phyloP scores from a whole-genome alignment of 441 rosid genomes.

The Pelargonium fulgidum region DNA sequence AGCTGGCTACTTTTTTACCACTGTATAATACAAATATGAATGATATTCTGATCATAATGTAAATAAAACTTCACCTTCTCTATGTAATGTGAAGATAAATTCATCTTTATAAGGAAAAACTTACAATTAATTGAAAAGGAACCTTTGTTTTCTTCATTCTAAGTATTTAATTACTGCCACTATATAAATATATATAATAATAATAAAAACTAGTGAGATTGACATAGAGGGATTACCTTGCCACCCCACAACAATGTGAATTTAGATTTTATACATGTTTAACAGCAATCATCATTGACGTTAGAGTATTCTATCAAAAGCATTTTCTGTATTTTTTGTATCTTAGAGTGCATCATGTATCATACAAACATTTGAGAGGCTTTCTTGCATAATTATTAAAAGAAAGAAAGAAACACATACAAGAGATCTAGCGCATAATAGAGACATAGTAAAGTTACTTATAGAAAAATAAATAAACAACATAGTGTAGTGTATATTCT shows the following conservation, averaged over 20 bases:
- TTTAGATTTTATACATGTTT: background rate
- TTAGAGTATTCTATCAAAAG: background rate
- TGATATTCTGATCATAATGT: background rate
- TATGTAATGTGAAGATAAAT: background rate
- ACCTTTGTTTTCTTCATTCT: background rate
- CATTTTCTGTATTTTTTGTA: background rate
- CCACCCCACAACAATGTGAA: background rate
- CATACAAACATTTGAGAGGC: background rate
- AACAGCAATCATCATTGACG: background rate
- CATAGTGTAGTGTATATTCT: background rate
- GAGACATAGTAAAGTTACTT: background rate
- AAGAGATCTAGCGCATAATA: no score
- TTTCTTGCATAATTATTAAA: background rate
- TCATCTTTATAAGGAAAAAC: background rate
- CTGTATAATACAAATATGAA: constrained; percentile 18
- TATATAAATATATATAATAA: background rate
- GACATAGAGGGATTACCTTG: background rate
- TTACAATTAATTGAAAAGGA: background rate
- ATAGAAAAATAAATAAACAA: background rate
- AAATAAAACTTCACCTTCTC: background rate
- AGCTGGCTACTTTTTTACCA: constrained; percentile 51
- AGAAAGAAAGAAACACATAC: no score
- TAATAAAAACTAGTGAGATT: background rate
- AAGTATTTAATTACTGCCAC: background rate
- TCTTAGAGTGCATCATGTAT: background rate